Evolutionary conservation across 2,329 filamentous ascomycete species (phyloP).

Genomic region (Periconia digitata): DNA sequence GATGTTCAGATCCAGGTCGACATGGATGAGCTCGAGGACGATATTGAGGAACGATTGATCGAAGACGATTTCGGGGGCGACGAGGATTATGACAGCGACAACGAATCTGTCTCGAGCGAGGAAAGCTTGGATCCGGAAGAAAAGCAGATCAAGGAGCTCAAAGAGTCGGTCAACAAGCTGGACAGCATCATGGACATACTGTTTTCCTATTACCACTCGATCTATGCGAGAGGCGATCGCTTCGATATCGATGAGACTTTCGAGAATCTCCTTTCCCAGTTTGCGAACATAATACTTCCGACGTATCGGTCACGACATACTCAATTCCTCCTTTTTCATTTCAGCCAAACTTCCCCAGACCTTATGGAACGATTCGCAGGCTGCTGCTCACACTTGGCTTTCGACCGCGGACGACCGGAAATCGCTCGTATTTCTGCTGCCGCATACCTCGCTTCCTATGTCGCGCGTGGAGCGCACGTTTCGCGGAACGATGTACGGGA

Average conservation of each 20-base stretch:
- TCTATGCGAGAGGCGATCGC: constrained; percentile 66
- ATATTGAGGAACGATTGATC: constrained; percentile 74
- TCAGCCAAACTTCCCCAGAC: constrained; percentile 77
- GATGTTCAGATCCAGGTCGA: constrained; percentile 95
- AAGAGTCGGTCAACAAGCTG: constrained; percentile 85
- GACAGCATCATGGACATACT: constrained; percentile 86
- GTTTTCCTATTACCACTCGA: constrained; percentile 77
- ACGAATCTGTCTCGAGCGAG: constrained; percentile 71
- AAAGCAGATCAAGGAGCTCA: constrained; percentile 68
- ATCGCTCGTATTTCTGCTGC: constrained; percentile 81
- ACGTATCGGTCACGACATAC: constrained; percentile 91
- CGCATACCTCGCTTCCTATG: constrained; percentile 92
- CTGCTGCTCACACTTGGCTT: constrained; percentile 71
- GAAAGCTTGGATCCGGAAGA: constrained; percentile 59
- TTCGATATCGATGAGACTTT: constrained; percentile 72
- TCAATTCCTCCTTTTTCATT: constrained; percentile 95
- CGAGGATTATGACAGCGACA: constrained; percentile 60
- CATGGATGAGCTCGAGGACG: constrained; percentile 88
- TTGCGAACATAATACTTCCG: constrained; percentile 83
- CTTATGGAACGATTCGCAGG: constrained; percentile 83
- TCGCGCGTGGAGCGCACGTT: constrained; percentile 84
- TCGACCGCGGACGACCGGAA: constrained; percentile 64
- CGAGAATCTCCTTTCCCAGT: constrained; percentile 79
- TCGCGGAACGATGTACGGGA: constrained; percentile 74
- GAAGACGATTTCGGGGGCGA: constrained; percentile 53